Percentiles rank a stretch among this genome's conserved stretches.
phyloP scores from a whole-genome alignment of 495 filamentous ascomycete species.

The Tetracladium setigerum region DNA sequence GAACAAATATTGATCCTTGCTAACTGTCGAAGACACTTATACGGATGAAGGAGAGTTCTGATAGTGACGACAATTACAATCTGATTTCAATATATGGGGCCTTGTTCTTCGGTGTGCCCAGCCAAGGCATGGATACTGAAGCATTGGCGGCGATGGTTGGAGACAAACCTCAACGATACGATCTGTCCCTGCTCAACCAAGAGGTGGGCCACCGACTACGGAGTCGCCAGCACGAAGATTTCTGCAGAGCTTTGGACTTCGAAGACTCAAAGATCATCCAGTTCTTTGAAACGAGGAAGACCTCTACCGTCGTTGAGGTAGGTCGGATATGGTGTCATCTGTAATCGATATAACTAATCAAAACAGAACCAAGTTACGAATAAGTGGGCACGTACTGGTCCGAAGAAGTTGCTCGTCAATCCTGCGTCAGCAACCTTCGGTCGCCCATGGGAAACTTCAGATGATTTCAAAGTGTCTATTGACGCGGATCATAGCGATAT shows the following conservation, averaged over 20 bases:
- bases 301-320: slow-evolving; percentile 1
- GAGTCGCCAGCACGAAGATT: slow-evolving; percentile 7
- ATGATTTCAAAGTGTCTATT: slow-evolving; percentile 8
- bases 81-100: slow-evolving; percentile 17
- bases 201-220: slow-evolving; percentile 6
- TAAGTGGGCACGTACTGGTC: slow-evolving; percentile 2
- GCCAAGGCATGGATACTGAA: slow-evolving; percentile 20
- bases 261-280: slow-evolving; percentile 5
- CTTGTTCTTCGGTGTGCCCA: slow-evolving; percentile 29
- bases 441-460: neutral
- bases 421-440: slow-evolving; percentile 4
- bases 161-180: slow-evolving; percentile 16
- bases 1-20: slow-evolving; percentile 4
- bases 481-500: slow-evolving; percentile 7
- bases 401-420: slow-evolving; percentile 4
- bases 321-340: neutral
- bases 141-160: slow-evolving; percentile 17
- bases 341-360: slow-evolving; percentile 1
- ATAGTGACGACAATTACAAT: slow-evolving; percentile 8
- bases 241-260: slow-evolving; percentile 7
- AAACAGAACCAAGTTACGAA: slow-evolving; percentile 4
- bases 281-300: slow-evolving; percentile 5
- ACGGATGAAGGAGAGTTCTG: slow-evolving; percentile 6
- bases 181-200: slow-evolving; percentile 7
- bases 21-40: slow-evolving; percentile 15